Evolutionary conservation across 352 stramenopile species (phyloP).

Genomic region (Globisporangium megalacanthum): DNA sequence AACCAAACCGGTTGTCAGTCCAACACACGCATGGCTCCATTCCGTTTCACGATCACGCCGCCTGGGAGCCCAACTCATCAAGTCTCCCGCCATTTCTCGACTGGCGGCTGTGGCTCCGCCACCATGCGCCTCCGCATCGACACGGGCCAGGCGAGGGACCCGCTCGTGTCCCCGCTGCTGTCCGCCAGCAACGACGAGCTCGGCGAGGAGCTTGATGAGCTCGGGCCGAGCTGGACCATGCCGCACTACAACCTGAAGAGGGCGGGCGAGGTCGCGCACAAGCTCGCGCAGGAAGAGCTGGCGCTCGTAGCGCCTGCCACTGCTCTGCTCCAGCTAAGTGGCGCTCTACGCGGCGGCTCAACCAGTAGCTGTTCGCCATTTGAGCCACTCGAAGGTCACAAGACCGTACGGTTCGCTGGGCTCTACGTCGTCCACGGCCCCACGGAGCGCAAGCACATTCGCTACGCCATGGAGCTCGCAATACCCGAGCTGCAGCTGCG

Average conservation of each 20-base stretch:
- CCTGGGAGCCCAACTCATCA: slow-evolving; percentile 1
- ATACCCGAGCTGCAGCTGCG: slow-evolving; percentile 38
- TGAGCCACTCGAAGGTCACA: not conserved
- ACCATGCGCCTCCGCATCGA: slow-evolving; percentile 10
- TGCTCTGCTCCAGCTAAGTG: not conserved
- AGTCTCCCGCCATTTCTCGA: slow-evolving; percentile 1
- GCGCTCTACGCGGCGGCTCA: not conserved
- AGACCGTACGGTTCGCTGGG: slow-evolving; percentile 42
- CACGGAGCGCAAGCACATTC: slow-evolving; percentile 42
- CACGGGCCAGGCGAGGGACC: not conserved
- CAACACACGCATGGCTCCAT: slow-evolving; percentile 5
- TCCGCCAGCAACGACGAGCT: not conserved
- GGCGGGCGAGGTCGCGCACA: slow-evolving; percentile 11
- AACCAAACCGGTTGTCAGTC: not conserved
- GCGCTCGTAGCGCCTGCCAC: slow-evolving; percentile 2
- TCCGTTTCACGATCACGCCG: slow-evolving; percentile 17
- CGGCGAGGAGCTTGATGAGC: not conserved
- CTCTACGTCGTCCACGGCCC: slow-evolving; percentile 53
- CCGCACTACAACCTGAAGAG: slow-evolving; percentile 10
- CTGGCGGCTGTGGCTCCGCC: not conserved
- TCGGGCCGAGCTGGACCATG: slow-evolving; percentile 9
- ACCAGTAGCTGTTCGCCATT: no score
- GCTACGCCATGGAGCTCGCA: slow-evolving; percentile 61
- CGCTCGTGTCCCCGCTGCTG: not conserved
- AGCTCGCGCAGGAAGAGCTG: slow-evolving; percentile 13